These are phyloP conservation scores for Xylaria sp. DNA, from an alignment of 2,329 filamentous ascomycete genomes.

Conservation along the genomic window DNA sequence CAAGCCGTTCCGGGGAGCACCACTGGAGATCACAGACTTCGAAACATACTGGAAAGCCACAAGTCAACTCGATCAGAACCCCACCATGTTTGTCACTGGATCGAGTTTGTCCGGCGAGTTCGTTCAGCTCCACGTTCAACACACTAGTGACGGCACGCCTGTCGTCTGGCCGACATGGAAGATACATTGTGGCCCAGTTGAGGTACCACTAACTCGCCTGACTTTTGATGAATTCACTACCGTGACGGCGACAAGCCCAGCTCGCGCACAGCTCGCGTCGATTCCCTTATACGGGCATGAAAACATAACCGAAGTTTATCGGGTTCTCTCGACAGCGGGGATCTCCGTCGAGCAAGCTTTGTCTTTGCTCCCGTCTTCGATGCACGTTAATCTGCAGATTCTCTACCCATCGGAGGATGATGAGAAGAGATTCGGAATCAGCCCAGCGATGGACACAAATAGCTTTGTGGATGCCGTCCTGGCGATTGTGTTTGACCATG, in stretches of 20 bases:
- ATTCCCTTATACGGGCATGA: constrained; percentile 60
- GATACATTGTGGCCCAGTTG: constrained; percentile 77
- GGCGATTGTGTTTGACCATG: constrained; percentile 89
- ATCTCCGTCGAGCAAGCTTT: constrained; percentile 83
- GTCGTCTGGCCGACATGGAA: constrained; percentile 90
- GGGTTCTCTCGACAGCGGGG: constrained; percentile 77
- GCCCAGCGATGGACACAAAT: constrained; percentile 85
- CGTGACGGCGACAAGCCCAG: constrained; percentile 57
- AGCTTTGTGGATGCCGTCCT: constrained; percentile 85
- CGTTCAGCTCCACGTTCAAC: constrained; percentile 88
- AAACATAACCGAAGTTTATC: constrained; percentile 74
- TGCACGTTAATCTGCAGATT: constrained; percentile 93
- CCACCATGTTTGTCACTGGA: constrained; percentile 88
- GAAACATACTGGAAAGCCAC: constrained; percentile 99
- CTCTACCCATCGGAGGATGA: constrained; percentile 83
- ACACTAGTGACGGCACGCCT: constrained; percentile 87
- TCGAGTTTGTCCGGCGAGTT: constrained; percentile 97
- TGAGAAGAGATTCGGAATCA: constrained; percentile 74
- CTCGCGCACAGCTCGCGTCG: constrained; percentile 56
- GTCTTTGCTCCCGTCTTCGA: constrained; percentile 75
- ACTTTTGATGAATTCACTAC: constrained; percentile 76
- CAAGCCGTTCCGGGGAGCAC: constrained; percentile 91
- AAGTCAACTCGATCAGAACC: constrained; percentile 86
- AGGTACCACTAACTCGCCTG: constrained; percentile 83
- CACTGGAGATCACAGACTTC: constrained; percentile 96